Conservation (phyloP, 108 stramenopile species). For the Cylindrotheca closterium region DNA sequence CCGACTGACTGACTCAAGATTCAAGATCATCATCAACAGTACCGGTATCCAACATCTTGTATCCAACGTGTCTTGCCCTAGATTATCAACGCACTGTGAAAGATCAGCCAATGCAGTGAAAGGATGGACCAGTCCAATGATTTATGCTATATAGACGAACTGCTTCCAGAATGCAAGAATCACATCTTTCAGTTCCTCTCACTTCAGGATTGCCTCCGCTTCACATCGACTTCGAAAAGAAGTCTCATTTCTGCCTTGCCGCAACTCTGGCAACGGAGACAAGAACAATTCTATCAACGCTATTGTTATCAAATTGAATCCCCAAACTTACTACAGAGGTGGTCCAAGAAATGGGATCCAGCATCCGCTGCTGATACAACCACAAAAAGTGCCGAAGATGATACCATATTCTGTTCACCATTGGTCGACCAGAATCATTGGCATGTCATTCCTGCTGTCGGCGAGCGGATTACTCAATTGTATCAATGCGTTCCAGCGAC, state of each 20-base stretch:
- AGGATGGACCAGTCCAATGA: not conserved
- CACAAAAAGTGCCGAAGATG: not conserved
- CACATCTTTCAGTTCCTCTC: slow-evolving; percentile 6
- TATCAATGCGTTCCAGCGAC: slow-evolving; percentile 14
- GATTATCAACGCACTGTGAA: too few relatives aligned
- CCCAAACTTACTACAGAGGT: not conserved
- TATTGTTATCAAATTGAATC: slow-evolving; percentile 4
- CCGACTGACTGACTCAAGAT: too few relatives aligned
- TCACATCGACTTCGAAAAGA: not conserved
- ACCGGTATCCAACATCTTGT: too few relatives aligned
- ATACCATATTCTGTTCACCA: not conserved
- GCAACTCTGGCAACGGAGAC: not conserved
- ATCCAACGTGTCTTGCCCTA: too few relatives aligned
- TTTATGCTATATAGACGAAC: not conserved
- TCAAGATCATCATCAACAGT: too few relatives aligned
- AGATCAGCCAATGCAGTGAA: too few relatives aligned
- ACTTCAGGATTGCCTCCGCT: slow-evolving; percentile 1
- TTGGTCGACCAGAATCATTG: not conserved
- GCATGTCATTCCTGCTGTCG: slow-evolving; percentile 14
- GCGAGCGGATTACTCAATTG: slow-evolving; percentile 24
- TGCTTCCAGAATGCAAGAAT: slow-evolving; percentile 4
- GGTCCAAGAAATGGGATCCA: not conserved
- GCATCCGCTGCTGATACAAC: not conserved
- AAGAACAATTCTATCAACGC: not conserved
- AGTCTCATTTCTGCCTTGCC: not conserved